Conservation (phyloP, 1,139 yeast genomes). For the Geotrichum phurueaensis region DNA sequence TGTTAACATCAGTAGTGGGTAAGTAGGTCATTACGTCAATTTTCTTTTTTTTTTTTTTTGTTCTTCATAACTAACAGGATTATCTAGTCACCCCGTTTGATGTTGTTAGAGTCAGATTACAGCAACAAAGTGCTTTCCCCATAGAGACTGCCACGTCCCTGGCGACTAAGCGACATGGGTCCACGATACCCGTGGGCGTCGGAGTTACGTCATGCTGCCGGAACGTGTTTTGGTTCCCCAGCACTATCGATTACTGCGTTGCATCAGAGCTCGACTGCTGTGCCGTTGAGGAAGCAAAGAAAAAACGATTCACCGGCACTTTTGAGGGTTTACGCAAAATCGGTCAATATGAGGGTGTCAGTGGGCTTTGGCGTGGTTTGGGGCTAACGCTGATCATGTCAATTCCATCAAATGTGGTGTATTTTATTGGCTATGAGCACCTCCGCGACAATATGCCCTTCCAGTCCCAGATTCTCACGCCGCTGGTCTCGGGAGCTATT, state of each 20-base stretch:
- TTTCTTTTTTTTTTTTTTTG: background rate
- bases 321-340: constrained; percentile 68
- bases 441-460: constrained; percentile 71
- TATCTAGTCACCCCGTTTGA: constrained; percentile 83
- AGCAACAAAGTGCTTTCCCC: constrained; percentile 59
- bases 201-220: constrained; percentile 39
- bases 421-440: constrained; percentile 89
- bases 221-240: constrained; percentile 39
- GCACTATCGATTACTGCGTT: constrained; percentile 38
- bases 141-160: constrained; percentile 21
- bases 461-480: constrained; percentile 49
- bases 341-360: constrained; percentile 61
- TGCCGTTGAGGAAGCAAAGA: constrained; percentile 34
- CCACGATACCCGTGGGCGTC: constrained; percentile 28
- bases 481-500: constrained; percentile 76
- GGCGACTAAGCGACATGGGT: constrained; percentile 21
- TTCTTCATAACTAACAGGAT: background rate
- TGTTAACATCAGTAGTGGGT: constrained; percentile 63
- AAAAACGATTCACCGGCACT: constrained; percentile 47
- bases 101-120: constrained; percentile 83
- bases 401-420: constrained; percentile 85
- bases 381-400: constrained; percentile 82
- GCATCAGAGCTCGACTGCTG: constrained; percentile 36
- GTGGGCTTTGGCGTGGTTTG: constrained; percentile 85
- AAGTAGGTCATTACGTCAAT: too few relatives aligned